Base-by-base conservation (phyloP, 2,329 filamentous ascomycete species). In the Rhinocladiella similis region DNA sequence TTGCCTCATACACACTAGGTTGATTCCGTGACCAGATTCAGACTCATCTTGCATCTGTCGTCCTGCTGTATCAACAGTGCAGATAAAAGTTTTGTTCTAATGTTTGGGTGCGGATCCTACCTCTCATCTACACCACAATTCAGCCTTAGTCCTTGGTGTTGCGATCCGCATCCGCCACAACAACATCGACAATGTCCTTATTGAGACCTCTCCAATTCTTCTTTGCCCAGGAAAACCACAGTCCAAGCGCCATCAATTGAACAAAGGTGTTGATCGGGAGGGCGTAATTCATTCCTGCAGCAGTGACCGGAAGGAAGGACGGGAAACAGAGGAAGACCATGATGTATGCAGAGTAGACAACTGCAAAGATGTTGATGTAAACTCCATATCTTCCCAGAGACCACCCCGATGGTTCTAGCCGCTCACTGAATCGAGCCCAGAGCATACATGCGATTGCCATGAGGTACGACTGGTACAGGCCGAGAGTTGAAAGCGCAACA, bases 231-330 rank as follows among this genome's bases (percentile, higher is more conserved):
- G 38, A 20, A 56, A 63, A 56, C 63, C 63, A 66, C 14, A 53
- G 45, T 13, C 53, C 42, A 16, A 59, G n/a, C 7, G 61, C 61
- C 36, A 66, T 43, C 5, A 67, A 43, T n/a, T 55, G 50, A 38
- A 65, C 59, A 27, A 47, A 61, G 13, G 49, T 62, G 33, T 72
- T 71, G 13, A 73, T 68, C 1, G 71, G 70, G 0, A 68, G 65
- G 0, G 70, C 66, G 54, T 72, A 74, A 45, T 74, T 74, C 71
- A 74, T 73, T 41, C 70, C 70, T 16, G 60, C 45, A 1, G 64
- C 65, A 0, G 63, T 68, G 16, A 74, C 68, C 1, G 72, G 72
- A 0, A 73, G 56, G 10, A 63, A 56, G 0, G 66, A 63, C 0
- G 71, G 71, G 49, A 73, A 74, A 10, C 66, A 67, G 13, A 71